Evolutionary conservation across 306 rosid genomes (phyloP), one percentile per base, ranked within the genome.

Genomic region (Corylus americana): DNA sequence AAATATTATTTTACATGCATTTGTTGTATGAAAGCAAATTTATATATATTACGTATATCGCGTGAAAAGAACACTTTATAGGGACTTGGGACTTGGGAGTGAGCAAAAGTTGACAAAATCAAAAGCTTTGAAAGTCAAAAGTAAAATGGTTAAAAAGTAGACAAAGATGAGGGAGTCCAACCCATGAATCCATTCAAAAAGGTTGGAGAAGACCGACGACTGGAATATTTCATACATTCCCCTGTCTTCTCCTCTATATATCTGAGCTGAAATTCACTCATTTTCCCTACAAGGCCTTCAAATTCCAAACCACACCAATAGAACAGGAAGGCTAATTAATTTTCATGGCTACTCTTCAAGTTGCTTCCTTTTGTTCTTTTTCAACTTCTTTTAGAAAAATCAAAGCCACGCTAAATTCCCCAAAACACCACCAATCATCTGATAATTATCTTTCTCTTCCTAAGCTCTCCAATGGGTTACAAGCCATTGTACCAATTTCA

Each of bases 341-440:
- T 13, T 74, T 61, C 74, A 79, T 83, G 83, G 81, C 83, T 39
- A 51, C 75, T 54, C 71, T 79, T 75, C 83, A 53, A 75, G 72
- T 31, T 67, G 58, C 71, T 83, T 70, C 50, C 1, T 11, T 42
- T 55, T 71, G 31, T 67, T 17, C 0, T 55, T 54, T 74, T 47
- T 66, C 67, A 45, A 18, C 66, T 67, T 20, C 67, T 22, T 75
- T 39, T 4, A 45, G 70, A 70, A 76, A 79, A 66, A 54, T 39
- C 74, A 76, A 62, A 79, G n/a, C 79, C 70, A 54, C 61, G 18
- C 48, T 53, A 18, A 42, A 83, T 37, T 7, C 55, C 54, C 64
- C 59, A 50, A 51, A 75, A 45, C 10, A 18, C 29, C 55, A 61
- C 29, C 55, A 61, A 55, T 54, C 80, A 54, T 61, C 86, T 18